Conservation (phyloP, 1,284 basidiomycete species). For the Clitocybe nebularis region DNA sequence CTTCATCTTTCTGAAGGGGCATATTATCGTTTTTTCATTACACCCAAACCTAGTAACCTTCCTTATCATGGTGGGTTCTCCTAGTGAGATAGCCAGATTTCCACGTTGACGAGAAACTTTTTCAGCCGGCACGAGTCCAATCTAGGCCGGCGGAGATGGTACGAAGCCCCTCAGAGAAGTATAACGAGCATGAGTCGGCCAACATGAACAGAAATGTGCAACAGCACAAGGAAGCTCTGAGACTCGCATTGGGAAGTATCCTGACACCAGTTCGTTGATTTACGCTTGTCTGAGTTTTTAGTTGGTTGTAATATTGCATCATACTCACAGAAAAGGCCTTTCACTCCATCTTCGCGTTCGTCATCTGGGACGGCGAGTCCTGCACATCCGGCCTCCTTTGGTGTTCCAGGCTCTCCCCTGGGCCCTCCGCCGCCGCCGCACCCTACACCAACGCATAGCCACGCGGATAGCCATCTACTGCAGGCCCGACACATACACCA, state of each 20-base stretch:
- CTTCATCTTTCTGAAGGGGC: background rate
- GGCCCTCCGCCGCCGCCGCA: constrained; percentile 24
- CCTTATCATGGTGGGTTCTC: constrained; percentile 1
- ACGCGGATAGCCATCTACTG: constrained; percentile 15
- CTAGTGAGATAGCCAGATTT: background rate
- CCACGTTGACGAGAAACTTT: background rate
- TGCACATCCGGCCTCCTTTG: constrained; percentile 26
- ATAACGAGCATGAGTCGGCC: constrained; percentile 20
- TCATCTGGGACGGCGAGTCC: constrained; percentile 43
- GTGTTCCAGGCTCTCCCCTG: constrained; percentile 20
- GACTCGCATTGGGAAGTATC: constrained; percentile 46
- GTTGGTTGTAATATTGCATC: constrained; percentile 13
- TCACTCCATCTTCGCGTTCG: constrained; percentile 31
- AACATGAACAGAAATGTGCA: constrained; percentile 21
- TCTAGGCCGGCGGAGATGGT: constrained; percentile 24
- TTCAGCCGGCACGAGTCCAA: constrained; percentile 30
- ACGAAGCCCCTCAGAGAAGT: constrained; percentile 17
- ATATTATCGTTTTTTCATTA: background rate
- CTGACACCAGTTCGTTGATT: constrained; percentile 39
- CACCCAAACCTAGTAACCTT: background rate
- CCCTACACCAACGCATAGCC: constrained; percentile 15
- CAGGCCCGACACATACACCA: constrained; percentile 22
- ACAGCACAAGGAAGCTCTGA: constrained; percentile 42
- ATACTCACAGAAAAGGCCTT: constrained; percentile 37
- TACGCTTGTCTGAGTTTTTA: constrained; percentile 8